Base-by-base conservation (phyloP, 768 basidiomycete species). In the Asterophora parasitica region DNA sequence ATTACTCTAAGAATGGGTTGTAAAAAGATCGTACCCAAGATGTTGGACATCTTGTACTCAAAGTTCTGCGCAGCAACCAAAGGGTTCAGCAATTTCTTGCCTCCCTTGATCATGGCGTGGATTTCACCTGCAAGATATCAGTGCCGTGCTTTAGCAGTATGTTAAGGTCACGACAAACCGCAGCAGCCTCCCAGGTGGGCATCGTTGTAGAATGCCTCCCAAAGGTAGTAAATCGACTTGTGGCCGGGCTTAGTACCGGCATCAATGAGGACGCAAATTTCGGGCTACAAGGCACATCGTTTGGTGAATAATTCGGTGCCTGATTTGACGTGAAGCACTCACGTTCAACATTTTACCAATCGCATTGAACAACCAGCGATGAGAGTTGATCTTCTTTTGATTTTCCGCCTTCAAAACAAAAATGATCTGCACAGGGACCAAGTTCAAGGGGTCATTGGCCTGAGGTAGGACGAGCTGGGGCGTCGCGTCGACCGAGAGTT, bases 11-110 rank as follows among this genome's bases (percentile, higher is more conserved):
- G n/a, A n/a, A n/a, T n/a, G n/a, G n/a, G n/a, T n/a, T n/a, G n/a
- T n/a, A n/a, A n/a, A n/a, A n/a, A n/a, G n/a, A n/a, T n/a, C 72
- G 45, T 56, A 82, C 85, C 88, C 23, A 97, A 74, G 61, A 98
- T 96, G 67, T 97, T 96, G 37, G 91, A 93, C 90, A 97, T 95
- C 71, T 92, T 96, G 72, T 96, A 96, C 69, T 94, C 92, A 58
- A 94, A 94, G 68, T 97, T 96, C 65, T 97, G 94, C 12, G 94
- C 92, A 7, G 94, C 94, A 26, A 97, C 79, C 41, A 93, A 71
- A 15, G 92, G 94, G 60, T 97, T 97, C 51, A 97, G 65, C 19
- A 97, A 79, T 65, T 96, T 96, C 67, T 67, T 83, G 36, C 92
- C 92, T 12, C 91, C 90, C 65, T 92, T 82, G 59, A 95, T 88